A percentile compares a stretch with the other conserved stretches of the same genome.
Evolutionary conservation across 73 alveolate genomes (phyloP).

Genomic region (Paramecium pentaurelia): DNA sequence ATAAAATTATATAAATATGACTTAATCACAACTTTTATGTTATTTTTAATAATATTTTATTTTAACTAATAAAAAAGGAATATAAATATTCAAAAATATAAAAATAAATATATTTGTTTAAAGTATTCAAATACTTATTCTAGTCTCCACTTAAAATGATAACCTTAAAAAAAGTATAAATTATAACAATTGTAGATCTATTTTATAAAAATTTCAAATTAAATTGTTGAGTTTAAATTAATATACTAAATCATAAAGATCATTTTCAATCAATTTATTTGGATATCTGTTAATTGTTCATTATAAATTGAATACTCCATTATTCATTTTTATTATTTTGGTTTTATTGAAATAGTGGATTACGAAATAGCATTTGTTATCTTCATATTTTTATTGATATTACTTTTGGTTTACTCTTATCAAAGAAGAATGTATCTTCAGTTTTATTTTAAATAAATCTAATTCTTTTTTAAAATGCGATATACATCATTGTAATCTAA

Average conservation of each 20-base stretch:
- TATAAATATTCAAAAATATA: neutral
- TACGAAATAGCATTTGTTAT: too few species aligned
- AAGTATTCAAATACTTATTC: neutral
- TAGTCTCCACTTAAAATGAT: slow-evolving; percentile 8
- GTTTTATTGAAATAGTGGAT: neutral
- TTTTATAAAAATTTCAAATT: neutral
- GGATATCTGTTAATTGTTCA: slow-evolving; percentile 32
- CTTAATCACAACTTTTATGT: neutral
- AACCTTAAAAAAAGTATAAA: neutral
- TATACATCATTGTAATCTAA: slow-evolving; percentile 76
- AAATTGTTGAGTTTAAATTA: neutral
- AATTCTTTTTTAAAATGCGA: slow-evolving; percentile 79
- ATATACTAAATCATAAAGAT: neutral
- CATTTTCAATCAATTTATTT: neutral
- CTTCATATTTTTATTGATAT: too few species aligned
- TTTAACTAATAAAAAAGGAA: neutral
- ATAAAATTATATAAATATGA: neutral
- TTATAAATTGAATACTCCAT: slow-evolving; percentile 39
- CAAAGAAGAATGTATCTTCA: neutral
- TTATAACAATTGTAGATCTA: neutral
- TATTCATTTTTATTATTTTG: neutral
- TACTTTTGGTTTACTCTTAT: neutral
- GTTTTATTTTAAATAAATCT: slow-evolving; percentile 65
- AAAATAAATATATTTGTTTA: neutral
- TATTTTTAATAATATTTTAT: neutral